Base-by-base conservation (phyloP, 768 basidiomycete genomes). In the Fomitopsis pulvina region DNA sequence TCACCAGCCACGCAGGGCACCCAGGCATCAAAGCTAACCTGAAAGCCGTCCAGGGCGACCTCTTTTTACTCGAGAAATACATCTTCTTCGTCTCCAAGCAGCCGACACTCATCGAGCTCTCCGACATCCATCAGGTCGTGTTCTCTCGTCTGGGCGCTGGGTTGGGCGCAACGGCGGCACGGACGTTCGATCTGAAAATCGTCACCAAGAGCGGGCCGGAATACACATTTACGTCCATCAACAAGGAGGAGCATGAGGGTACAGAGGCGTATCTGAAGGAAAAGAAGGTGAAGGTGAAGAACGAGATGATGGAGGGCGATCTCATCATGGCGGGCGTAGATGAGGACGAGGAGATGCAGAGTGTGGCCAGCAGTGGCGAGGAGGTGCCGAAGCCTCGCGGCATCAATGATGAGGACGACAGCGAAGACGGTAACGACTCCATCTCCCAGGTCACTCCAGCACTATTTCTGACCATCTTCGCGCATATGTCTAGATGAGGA, bases 41-140 rank as follows among this genome's bases (percentile, higher is more conserved):
- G 58, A 98, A 98, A 69, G 96, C 96, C 39, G 78, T 88, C 3
- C 92, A 95, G 67, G 96, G 96, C 52, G 93, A 97, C 65, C 81
- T 99, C 27, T 98, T 96, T 78, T 80, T 98, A 75, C 84, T 99
- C 55, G 96, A 98, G 61, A 97, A 97, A 78, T 91, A 87, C 66
- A 77, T 99, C 42, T 92, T 99, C 70, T 98, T 98, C 71, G 92
- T 98, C 53, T 93, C 95, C 49, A 97, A 98, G 68, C 85, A 89
- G 57, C 95, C 96, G 1, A 81, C 83, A 28, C 84, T 96, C 60
- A 78, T 97, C 59, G 91, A 95, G 58, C 82, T 94, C 55, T 78
- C 80, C 47, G 92, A 96, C 58, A 88, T 98, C 54, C 84, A 90
- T 55, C 85, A 87, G 66, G 87, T 89, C 52, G 76, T 92, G 45